A percentile compares a stretch with the other conserved stretches of the same genome.
Evolutionary conservation across 768 basidiomycete species (phyloP).

Genomic region (Xerocomellus intermedius): DNA sequence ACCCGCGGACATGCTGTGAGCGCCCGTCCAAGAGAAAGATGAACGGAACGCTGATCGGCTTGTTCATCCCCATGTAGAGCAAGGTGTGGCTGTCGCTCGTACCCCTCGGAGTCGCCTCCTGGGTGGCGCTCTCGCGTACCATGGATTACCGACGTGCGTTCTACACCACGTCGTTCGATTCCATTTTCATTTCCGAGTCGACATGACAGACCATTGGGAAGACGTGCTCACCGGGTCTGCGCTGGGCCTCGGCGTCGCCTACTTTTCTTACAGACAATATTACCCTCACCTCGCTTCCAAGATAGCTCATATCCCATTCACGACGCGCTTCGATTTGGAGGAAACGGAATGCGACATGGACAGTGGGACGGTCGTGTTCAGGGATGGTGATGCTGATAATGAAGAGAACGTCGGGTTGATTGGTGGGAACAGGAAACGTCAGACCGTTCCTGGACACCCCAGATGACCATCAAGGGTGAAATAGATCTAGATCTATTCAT

Average conservation of each 20-base stretch:
- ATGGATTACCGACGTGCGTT: constrained; percentile 87
- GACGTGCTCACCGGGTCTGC: constrained; percentile 80
- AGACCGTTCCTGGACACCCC: neutral
- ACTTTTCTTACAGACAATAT: constrained; percentile 80
- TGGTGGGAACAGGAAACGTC: constrained; percentile 14
- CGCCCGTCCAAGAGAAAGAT: neutral
- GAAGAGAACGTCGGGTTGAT: constrained; percentile 22
- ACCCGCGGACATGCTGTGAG: constrained; percentile 66
- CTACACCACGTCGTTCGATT: neutral
- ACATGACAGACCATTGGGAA: constrained; percentile 79
- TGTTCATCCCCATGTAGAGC: constrained; percentile 32
- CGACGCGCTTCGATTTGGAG: constrained; percentile 52
- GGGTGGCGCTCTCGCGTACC: constrained; percentile 81
- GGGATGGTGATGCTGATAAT: constrained; percentile 9
- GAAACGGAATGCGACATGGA: neutral
- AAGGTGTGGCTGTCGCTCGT: constrained; percentile 82
- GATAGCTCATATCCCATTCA: constrained; percentile 62
- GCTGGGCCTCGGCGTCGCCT: constrained; percentile 70
- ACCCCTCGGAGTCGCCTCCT: constrained; percentile 71
- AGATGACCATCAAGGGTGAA: neutral
- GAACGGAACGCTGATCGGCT: neutral
- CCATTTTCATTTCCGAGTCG: neutral
- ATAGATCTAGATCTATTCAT: neutral
- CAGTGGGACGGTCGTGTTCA: neutral
- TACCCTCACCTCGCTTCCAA: constrained; percentile 64